Base-by-base conservation (phyloP, 164 flowering plant genomes). In the Brasenia schreberi region DNA sequence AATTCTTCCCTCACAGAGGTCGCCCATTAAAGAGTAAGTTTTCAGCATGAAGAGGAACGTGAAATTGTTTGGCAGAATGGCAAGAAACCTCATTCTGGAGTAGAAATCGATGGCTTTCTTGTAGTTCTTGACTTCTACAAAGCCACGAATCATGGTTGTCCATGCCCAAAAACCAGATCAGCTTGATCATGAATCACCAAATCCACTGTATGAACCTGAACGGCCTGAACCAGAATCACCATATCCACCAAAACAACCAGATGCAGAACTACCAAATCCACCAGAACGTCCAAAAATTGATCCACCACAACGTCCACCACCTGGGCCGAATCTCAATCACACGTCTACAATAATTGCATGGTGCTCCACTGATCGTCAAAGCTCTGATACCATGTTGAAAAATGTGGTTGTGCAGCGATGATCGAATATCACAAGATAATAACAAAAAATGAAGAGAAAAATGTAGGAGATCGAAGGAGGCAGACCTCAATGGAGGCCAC, bases 141-240 rank as follows among this genome's bases (percentile, higher is more conserved):
- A 73, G 42, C 75, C 72, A 62, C 76, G 45, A 43, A 73, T 73
- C 70, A 73, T 59, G 65, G 76, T 60, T 59, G 72, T 73, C 76
- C 72, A 73, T 3, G 73, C n/a, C n/a, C n/a, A n/a, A n/a, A n/a
- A n/a, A n/a, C n/a, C n/a, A n/a, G n/a, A n/a, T n/a, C n/a, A n/a
- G n/a, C n/a, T n/a, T n/a, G n/a, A n/a, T n/a, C n/a, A n/a, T n/a
- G n/a, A n/a, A n/a, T n/a, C 82, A 42, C 74, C 78, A 71, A 74
- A 83, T 43, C 71, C 73, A 66, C 77, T 66, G 71, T 69, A 76
- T 33, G 66, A 43, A 27, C 71, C 59, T 44, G 65, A 70, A 52
- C 70, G 65, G 23, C 77, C 72, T 33, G 61, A 69, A 6, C 66
- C 33, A 56, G 66, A 69, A 23, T 23, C 71, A 69, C 62, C 71